phyloP scores from a whole-genome alignment of 208 protist species.

The Acanthamoeba healyi region DNA sequence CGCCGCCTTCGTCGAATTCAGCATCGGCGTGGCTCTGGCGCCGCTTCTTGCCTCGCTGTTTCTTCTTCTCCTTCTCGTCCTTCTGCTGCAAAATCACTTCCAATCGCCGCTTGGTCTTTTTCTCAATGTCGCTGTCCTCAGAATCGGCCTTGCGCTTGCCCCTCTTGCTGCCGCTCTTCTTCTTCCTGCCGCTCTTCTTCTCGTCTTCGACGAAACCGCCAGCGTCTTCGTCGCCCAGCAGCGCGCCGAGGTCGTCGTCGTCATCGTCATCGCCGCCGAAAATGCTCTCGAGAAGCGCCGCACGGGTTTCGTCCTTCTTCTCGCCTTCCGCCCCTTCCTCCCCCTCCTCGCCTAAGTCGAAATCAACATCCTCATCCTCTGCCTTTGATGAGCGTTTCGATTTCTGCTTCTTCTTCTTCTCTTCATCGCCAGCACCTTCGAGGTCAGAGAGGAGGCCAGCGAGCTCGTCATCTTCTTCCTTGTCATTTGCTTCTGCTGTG shows the following conservation, averaged over 20 bases:
- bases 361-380: neutral
- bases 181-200: neutral
- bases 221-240: neutral
- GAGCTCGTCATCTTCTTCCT: neutral
- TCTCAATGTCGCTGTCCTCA: slow-evolving; percentile 38
- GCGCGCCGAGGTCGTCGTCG: slow-evolving; percentile 11
- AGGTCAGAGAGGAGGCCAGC: slow-evolving; percentile 40
- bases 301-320: slow-evolving; percentile 66
- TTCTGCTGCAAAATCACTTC: slow-evolving; percentile 68
- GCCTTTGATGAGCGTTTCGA: neutral
- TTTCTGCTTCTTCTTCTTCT: neutral
- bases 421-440: neutral
- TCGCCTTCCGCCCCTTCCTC: neutral
- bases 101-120: slow-evolving; percentile 38
- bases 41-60: neutral
- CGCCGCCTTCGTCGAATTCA: neutral
- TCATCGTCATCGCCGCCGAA: slow-evolving; percentile 63
- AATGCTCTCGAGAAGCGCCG: slow-evolving; percentile 58
- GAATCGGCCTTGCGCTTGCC: neutral
- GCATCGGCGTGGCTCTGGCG: neutral
- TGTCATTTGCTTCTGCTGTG: too few species aligned
- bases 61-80: slow-evolving; percentile 55
- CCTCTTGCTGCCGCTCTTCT: neutral
- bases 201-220: neutral
- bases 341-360: neutral